A percentile compares a stretch with the other conserved stretches of the same genome.
Conservation (phyloP, 306 rosid species). For the Vigna angularis region DNA sequence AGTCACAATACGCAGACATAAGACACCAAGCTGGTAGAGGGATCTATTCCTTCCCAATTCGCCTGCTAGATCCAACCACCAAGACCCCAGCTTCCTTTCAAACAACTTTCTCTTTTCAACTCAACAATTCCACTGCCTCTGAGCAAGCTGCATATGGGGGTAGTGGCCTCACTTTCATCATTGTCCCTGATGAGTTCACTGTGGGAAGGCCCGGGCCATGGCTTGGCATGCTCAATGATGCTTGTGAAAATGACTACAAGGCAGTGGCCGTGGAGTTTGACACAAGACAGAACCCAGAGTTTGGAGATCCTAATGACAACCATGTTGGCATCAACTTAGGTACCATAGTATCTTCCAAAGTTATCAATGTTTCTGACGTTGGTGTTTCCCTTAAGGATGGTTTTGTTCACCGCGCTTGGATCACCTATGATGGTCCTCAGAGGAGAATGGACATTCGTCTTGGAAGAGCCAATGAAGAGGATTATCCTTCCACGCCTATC, state of each 20-base stretch:
- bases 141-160: conserved; percentile 53
- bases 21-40: conserved; percentile 79
- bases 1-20: conserved; percentile 54
- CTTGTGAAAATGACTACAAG: conserved; percentile 68
- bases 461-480: conserved; percentile 47
- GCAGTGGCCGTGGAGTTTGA: conserved; percentile 76
- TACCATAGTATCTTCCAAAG: conserved; percentile 57
- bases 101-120: conserved; percentile 69
- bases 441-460: conserved; percentile 69
- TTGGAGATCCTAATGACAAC: conserved; percentile 81
- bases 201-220: conserved; percentile 84
- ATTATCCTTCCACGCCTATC: conserved; percentile 57
- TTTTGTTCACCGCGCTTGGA: conserved; percentile 55
- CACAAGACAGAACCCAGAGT: conserved; percentile 65
- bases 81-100: conserved; percentile 72
- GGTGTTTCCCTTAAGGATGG: conserved; percentile 63
- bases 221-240: conserved; percentile 90
- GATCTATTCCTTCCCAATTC: conserved; percentile 68
- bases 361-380: conserved; percentile 63
- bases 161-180: conserved; percentile 75
- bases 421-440: conserved; percentile 61
- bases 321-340: conserved; percentile 83
- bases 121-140: conserved; percentile 48
- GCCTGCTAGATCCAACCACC: conserved; percentile 64
- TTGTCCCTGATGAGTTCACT: conserved; percentile 86